Evolutionary conservation across 1,284 basidiomycete species (phyloP).

Genomic region (Earliella scabrosa): DNA sequence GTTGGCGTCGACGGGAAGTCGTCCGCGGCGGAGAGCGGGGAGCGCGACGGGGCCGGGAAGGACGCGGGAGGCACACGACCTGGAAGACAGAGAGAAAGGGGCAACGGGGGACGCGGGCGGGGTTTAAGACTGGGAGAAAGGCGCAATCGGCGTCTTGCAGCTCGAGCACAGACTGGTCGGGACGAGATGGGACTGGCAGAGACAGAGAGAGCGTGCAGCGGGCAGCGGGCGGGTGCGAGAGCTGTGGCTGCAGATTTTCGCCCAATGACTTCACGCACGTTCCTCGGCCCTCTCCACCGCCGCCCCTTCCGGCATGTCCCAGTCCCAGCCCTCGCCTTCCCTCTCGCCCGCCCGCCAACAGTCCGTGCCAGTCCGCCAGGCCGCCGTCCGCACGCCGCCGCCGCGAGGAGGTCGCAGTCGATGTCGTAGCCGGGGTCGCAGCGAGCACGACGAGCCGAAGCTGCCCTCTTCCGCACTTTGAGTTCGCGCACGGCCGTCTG

Average conservation of each 20-base stretch:
- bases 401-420: background rate
- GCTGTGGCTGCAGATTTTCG: constrained; percentile 1
- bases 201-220: background rate
- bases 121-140: constrained; percentile 26
- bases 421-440: background rate
- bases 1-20: background rate
- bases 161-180: no score
- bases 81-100: background rate
- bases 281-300: constrained; percentile 32
- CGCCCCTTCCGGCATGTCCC: constrained; percentile 13
- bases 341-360: background rate
- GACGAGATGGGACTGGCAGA: background rate
- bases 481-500: background rate
- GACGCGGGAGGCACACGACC: constrained; percentile 32
- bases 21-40: background rate
- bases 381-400: background rate
- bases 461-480: constrained; percentile 6
- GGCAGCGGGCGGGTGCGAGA: background rate
- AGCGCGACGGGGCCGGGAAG: background rate
- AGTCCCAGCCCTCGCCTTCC: constrained; percentile 3
- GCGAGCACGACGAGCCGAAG: background rate
- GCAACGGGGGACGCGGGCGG: constrained; percentile 9
- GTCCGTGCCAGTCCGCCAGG: background rate
- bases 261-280: constrained; percentile 49
- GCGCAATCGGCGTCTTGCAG: constrained; percentile 19